A percentile compares a stretch with the other conserved stretches of the same genome.
Conservation (phyloP, 768 basidiomycete species). For the Termitomyces sp. region DNA sequence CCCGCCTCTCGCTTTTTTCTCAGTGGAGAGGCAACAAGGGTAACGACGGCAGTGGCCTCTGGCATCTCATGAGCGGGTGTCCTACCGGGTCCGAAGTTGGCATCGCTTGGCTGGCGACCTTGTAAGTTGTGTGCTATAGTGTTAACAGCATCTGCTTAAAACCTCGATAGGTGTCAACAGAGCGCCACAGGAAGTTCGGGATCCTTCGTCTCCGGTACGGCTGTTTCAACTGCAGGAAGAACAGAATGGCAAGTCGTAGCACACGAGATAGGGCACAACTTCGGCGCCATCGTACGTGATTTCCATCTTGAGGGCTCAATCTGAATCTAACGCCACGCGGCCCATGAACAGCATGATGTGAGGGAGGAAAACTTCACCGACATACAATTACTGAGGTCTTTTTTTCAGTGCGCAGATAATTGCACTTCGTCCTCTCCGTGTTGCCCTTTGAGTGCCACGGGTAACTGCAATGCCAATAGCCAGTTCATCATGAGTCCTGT, state of each 20-base stretch:
- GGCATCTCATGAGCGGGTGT: constrained; percentile 87
- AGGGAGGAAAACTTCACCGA: no score
- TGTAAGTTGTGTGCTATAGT: constrained; percentile 31
- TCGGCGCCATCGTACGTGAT: constrained; percentile 77
- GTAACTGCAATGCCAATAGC: constrained; percentile 59
- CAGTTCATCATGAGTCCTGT: constrained; percentile 85
- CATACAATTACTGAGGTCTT: constrained; percentile 7
- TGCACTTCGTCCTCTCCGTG: constrained; percentile 59
- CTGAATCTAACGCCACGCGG: constrained; percentile 9
- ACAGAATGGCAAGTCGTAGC: constrained; percentile 83
- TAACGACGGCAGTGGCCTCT: constrained; percentile 74
- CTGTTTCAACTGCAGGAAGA: constrained; percentile 71
- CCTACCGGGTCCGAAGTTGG: constrained; percentile 80
- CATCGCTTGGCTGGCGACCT: constrained; percentile 83
- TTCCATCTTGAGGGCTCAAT: not conserved
- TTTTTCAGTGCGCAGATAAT: constrained; percentile 56
- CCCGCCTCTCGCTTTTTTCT: constrained; percentile 74
- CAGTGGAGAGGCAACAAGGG: constrained; percentile 76
- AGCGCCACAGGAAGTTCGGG: constrained; percentile 40
- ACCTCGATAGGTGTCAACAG: constrained; percentile 48
- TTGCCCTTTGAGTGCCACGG: constrained; percentile 58
- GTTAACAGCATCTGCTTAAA: not conserved
- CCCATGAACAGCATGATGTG: constrained; percentile 52
- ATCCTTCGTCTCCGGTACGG: constrained; percentile 71
- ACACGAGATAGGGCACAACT: constrained; percentile 85